Evolutionary conservation across 345 rosid genomes (phyloP), one percentile per base, ranked within the genome.

Genomic region (Salix udensis): DNA sequence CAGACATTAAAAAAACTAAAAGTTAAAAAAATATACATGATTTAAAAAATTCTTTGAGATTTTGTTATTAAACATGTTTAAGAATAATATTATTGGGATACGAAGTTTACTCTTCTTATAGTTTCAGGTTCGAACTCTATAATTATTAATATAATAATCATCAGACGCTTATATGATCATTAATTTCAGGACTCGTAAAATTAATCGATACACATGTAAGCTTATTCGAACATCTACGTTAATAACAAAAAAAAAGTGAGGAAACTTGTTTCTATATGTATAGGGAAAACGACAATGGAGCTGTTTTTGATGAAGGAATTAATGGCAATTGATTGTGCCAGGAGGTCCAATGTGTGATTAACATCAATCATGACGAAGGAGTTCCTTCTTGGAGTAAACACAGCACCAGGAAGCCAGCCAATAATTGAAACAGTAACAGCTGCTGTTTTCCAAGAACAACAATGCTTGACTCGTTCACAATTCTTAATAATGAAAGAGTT

Each of bases 381-480:
- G 55, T 67, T 24, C 70, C 50, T 67, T 14, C 9, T 40, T 40
- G 40, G 28, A 26, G 23, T n/a, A 52, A 71, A 24, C 44, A 61
- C 16, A 39, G 24, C 19, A 61, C 8, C 21, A 28, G 30, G 12
- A 23, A 65, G 15, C 66, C 23, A 7, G 24, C 30, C 42, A 68
- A 26, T 53, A 2, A 67, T 55, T 37, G 55, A 36, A 66, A 34
- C 26, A 30, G 16, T 52, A 67, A 14, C 23, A 23, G 36, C 50
- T 11, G 39, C 68, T 75, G n/a, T 24, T 37, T 42, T 30, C 48
- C 19, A 74, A 13, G 62, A 46, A 6, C 9, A 55, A 39, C 26
- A n/a, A 55, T 55, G 39, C 12, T 53, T 2, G 73, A 68, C 73
- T 76, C 26, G 53, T 37, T 18, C 72, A 67, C 78, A 75, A 52